A percentile compares a stretch with the other conserved stretches of the same genome.
Conservation (phyloP, 805 yeast species). For the Jamesozyma piceae region DNA sequence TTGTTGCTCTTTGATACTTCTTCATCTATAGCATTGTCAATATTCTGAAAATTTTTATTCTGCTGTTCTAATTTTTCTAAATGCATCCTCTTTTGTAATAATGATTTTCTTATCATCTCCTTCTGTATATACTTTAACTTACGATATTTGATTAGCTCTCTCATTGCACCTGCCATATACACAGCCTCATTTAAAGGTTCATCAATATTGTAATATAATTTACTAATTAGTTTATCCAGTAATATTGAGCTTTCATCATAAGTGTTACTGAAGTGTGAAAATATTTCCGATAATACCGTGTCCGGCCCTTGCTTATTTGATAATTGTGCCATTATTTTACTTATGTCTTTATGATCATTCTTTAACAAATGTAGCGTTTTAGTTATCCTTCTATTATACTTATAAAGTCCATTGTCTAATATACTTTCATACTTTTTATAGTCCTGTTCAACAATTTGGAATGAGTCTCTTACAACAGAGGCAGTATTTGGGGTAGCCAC, state of each 20-base stretch:
- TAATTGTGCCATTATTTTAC: slow-evolving; percentile 21
- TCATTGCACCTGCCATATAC: slow-evolving; percentile 25
- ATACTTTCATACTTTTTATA: slow-evolving; percentile 23
- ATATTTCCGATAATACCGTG: slow-evolving; percentile 20
- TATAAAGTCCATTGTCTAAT: slow-evolving; percentile 22
- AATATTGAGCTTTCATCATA: slow-evolving; percentile 20
- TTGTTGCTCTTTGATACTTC: slow-evolving; percentile 16
- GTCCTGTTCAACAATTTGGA: slow-evolving; percentile 22
- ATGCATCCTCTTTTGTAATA: slow-evolving; percentile 18
- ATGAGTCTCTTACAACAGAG: slow-evolving; percentile 11
- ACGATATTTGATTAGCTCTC: slow-evolving; percentile 25
- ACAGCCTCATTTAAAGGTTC: slow-evolving; percentile 28
- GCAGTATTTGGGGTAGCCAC: neutral
- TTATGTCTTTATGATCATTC: slow-evolving; percentile 20
- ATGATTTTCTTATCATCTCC: slow-evolving; percentile 19
- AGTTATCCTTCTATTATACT: slow-evolving; percentile 23
- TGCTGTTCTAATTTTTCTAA: slow-evolving; percentile 21
- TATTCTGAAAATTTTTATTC: slow-evolving; percentile 16
- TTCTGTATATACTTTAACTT: slow-evolving; percentile 25
- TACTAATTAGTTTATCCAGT: slow-evolving; percentile 23
- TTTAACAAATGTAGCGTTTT: slow-evolving; percentile 19
- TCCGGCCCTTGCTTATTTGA: slow-evolving; percentile 19
- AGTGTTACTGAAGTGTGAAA: slow-evolving; percentile 22
- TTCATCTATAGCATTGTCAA: slow-evolving; percentile 18
- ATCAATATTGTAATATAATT: slow-evolving; percentile 25